phyloP scores from a whole-genome alignment of 2,329 filamentous ascomycete species.

The Furcasterigmium furcatum region DNA sequence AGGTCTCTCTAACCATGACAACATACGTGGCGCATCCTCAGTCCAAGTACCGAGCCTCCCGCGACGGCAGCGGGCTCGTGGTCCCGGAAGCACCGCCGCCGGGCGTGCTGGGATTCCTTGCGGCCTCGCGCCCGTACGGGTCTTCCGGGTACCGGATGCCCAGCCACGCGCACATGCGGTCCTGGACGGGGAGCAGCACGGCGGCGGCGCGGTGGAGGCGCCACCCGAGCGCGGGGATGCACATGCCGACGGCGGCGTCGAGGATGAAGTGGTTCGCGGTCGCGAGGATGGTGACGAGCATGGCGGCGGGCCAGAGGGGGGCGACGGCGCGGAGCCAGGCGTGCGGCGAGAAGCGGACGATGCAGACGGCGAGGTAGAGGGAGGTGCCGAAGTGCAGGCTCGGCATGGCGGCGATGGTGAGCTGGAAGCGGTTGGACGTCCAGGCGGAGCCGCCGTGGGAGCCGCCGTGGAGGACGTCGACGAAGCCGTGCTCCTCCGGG shows the following conservation, averaged over 20 bases:
- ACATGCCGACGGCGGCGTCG: constrained; percentile 29
- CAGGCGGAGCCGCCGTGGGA: constrained; percentile 24
- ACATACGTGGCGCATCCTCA: too few relatives aligned
- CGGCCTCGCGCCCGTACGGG: not conserved
- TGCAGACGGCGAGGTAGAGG: constrained; percentile 28
- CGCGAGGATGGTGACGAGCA: constrained; percentile 36
- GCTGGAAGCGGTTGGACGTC: constrained; percentile 41
- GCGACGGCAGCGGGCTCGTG: too few relatives aligned
- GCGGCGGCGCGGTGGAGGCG: constrained; percentile 20
- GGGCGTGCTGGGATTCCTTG: too few relatives aligned
- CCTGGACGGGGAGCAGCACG: constrained; percentile 21
- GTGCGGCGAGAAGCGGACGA: constrained; percentile 36
- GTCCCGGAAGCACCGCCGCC: too few relatives aligned
- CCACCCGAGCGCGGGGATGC: constrained; percentile 30
- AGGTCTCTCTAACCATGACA: too few relatives aligned
- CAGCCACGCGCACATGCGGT: constrained; percentile 17
- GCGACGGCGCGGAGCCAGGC: constrained; percentile 28
- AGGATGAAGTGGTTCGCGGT: constrained; percentile 36
- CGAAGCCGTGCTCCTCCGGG: constrained; percentile 39
- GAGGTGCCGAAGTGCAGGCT: constrained; percentile 43
- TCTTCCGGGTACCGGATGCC: not conserved
- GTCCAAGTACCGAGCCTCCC: too few relatives aligned
- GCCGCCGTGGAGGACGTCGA: constrained; percentile 38
- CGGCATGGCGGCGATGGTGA: constrained; percentile 47
- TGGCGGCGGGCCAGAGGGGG: constrained; percentile 36